phyloP scores from a whole-genome alignment of 371 early-diverging fungal genomes.

The Mucor sp. region DNA sequence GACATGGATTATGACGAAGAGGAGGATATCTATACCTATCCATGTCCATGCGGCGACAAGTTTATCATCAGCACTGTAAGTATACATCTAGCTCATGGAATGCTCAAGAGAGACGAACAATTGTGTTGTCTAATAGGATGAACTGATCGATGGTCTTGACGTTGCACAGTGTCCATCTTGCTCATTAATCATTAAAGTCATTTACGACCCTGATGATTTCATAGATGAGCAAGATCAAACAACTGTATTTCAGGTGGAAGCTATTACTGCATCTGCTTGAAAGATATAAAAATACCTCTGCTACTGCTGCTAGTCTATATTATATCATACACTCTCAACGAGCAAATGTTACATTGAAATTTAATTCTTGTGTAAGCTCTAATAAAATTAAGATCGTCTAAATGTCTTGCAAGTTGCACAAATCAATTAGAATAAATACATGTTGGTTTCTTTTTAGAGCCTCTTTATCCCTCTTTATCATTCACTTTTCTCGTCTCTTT shows the following conservation, averaged over 20 bases:
- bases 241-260: slow-evolving; percentile 45
- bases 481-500: neutral
- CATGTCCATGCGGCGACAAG: slow-evolving; percentile 99
- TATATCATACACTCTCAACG: neutral
- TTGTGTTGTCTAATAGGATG: slow-evolving; percentile 55
- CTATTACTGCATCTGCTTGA: slow-evolving; percentile 11
- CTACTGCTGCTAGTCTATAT: neutral
- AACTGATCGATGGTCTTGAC: slow-evolving; percentile 92
- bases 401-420: neutral
- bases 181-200: slow-evolving; percentile 88
- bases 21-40: slow-evolving; percentile 86
- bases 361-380: neutral
- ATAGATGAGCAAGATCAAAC: slow-evolving; percentile 36
- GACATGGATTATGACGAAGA: slow-evolving; percentile 96
- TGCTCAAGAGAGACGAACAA: neutral
- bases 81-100: neutral
- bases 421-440: slow-evolving; percentile 6
- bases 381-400: neutral
- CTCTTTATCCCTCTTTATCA: neutral
- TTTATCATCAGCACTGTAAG: slow-evolving; percentile 86
- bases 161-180: slow-evolving; percentile 97
- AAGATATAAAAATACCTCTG: too few relatives aligned
- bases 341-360: slow-evolving; percentile 7
- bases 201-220: slow-evolving; percentile 82
- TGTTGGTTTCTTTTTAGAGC: neutral